Conservation (phyloP, 2,329 filamentous ascomycete genomes). For the Penicillium sp. region DNA sequence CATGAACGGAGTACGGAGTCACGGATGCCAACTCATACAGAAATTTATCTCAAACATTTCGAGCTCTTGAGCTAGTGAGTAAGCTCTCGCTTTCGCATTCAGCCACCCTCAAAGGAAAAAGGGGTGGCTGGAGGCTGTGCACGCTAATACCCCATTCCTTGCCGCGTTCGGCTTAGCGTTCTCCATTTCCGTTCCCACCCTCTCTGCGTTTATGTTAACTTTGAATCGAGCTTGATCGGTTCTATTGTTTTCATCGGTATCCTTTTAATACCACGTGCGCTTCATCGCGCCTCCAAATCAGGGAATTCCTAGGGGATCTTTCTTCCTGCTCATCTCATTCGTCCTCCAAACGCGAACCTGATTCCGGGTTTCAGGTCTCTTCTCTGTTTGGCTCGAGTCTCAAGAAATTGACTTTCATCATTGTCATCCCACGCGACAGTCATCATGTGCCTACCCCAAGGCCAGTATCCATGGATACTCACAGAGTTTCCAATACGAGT, state of each 20-base stretch:
- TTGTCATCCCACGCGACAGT: background rate
- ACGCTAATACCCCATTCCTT: background rate
- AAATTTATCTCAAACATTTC: too few species aligned
- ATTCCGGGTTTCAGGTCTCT: background rate
- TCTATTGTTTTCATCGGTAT: background rate
- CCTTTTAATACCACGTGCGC: background rate
- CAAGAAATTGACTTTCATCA: background rate
- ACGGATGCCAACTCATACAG: too few species aligned
- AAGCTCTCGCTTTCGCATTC: background rate
- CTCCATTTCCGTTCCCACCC: background rate
- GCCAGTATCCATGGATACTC: background rate
- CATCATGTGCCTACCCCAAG: background rate
- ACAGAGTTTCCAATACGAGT: background rate
- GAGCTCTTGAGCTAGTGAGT: too few species aligned
- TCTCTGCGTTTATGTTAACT: background rate
- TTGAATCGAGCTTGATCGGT: background rate
- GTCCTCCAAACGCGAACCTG: background rate
- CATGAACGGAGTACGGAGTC: too few species aligned
- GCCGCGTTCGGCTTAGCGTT: background rate
- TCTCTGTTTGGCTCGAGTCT: background rate
- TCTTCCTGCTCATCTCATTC: background rate
- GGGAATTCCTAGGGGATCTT: background rate
- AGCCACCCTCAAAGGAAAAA: background rate
- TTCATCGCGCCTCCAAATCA: background rate
- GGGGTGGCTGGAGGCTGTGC: constrained; percentile 10